A percentile compares a stretch with the other conserved stretches of the same genome.
phyloP scores from a whole-genome alignment of 352 stramenopile species.

The Peronospora farinosa region DNA sequence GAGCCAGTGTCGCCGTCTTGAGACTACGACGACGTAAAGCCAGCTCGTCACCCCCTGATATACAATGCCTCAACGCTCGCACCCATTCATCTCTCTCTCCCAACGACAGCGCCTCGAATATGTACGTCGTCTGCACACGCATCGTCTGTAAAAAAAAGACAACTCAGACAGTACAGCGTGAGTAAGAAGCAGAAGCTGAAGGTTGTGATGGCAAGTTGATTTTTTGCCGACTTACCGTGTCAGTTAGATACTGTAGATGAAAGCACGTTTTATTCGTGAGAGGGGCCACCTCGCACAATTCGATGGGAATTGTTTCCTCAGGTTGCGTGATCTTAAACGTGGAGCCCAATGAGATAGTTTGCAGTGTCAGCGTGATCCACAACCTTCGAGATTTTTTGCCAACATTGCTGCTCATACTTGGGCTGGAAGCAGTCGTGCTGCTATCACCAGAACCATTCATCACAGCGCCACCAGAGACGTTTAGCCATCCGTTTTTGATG shows the following conservation, averaged over 20 bases:
- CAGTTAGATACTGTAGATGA: slow-evolving; percentile 39
- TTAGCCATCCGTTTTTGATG: slow-evolving; percentile 86
- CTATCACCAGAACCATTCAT: slow-evolving; percentile 3
- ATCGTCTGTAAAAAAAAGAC: slow-evolving; percentile 16
- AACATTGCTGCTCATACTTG: slow-evolving; percentile 13
- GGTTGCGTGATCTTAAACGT: slow-evolving; percentile 62
- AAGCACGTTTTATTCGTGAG: slow-evolving; percentile 53
- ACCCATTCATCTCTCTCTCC: slow-evolving; percentile 77
- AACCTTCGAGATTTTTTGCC: slow-evolving; percentile 42
- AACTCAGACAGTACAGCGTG: slow-evolving; percentile 4
- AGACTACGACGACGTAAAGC: slow-evolving; percentile 63
- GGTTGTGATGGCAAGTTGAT: slow-evolving; percentile 7
- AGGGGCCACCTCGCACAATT: slow-evolving; percentile 45
- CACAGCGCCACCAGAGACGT: slow-evolving; percentile 42
- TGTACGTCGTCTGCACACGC: slow-evolving; percentile 38
- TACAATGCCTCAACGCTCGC: slow-evolving; percentile 70
- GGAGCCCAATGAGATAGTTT: slow-evolving; percentile 56
- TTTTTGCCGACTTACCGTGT: slow-evolving; percentile 15
- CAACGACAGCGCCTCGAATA: slow-evolving; percentile 60
- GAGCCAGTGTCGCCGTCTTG: slow-evolving; percentile 64
- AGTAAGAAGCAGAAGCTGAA: slow-evolving; percentile 13
- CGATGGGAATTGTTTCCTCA: slow-evolving; percentile 61
- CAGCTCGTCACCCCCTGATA: slow-evolving; percentile 44
- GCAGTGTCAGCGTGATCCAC: slow-evolving; percentile 77
- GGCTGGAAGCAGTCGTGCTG: slow-evolving; percentile 8